These are phyloP conservation scores for Takakia lepidozioides DNA, from an alignment of 225 moss, liverwort and hornwort species.

Conservation along the genomic window DNA sequence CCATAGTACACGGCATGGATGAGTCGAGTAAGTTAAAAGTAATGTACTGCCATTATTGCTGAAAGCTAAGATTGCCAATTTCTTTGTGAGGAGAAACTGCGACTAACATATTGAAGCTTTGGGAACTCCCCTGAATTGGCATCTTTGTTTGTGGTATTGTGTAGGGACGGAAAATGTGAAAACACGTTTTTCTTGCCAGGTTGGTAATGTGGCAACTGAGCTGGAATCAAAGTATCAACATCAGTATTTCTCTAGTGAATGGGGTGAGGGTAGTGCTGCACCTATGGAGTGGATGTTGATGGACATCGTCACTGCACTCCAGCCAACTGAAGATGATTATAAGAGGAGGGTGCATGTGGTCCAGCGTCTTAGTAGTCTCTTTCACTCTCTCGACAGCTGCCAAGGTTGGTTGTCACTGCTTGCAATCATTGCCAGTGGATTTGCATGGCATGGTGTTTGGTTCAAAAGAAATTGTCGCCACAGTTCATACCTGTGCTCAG, in stretches of 20 bases:
- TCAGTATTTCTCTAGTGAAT: slow-evolving; percentile 2
- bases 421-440: slow-evolving; percentile 2
- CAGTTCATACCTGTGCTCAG: neutral
- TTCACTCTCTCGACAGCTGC: slow-evolving; percentile 28
- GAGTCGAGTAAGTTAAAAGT: too few species aligned
- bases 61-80: too few species aligned
- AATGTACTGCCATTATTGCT: too few species aligned
- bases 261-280: slow-evolving; percentile 12
- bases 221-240: slow-evolving; percentile 14
- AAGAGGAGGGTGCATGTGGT: slow-evolving; percentile 25
- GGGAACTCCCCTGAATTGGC: too few species aligned
- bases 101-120: too few species aligned
- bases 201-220: slow-evolving; percentile 16
- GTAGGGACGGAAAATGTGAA: too few species aligned
- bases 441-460: neutral
- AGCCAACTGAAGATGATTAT: slow-evolving; percentile 36
- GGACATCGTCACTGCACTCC: slow-evolving; percentile 25
- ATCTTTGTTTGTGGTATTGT: too few species aligned
- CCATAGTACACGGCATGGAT: too few species aligned
- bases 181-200: slow-evolving; percentile 4
- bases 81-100: too few species aligned
- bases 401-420: slow-evolving; percentile 17
- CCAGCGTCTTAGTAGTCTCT: slow-evolving; percentile 23
- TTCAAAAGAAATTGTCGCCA: neutral
- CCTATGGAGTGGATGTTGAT: slow-evolving; percentile 33